Evolutionary conservation across 805 yeast species (phyloP).

Genomic region (Suhomyces pyralidae): DNA sequence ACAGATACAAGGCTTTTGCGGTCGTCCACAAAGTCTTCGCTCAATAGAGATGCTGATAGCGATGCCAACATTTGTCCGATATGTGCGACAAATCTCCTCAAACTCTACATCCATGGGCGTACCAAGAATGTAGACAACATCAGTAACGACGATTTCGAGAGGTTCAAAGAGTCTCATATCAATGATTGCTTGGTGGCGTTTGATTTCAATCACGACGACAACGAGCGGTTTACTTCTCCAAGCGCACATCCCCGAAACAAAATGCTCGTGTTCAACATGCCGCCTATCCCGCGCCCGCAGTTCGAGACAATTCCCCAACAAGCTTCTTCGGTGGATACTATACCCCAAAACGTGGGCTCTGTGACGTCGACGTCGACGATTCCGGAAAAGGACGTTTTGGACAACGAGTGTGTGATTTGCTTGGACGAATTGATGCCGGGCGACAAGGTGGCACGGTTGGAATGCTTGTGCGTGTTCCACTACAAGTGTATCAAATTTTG

Average conservation of each 20-base stretch:
- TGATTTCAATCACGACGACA: conserved; percentile 55
- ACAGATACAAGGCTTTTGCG: conserved; percentile 16
- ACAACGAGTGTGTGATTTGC: conserved; percentile 88
- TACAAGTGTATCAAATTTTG: conserved; percentile 87
- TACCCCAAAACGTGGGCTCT: conserved; percentile 15
- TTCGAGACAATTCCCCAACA: conserved; percentile 27
- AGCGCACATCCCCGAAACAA: conserved; percentile 50
- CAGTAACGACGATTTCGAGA: conserved; percentile 26
- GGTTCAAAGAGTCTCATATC: conserved; percentile 62
- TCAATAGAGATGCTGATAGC: conserved; percentile 19
- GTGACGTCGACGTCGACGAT: conserved; percentile 19
- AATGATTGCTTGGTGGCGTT: conserved; percentile 69
- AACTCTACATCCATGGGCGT: conserved; percentile 16
- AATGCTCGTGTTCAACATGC: conserved; percentile 76
- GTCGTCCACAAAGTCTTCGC: conserved; percentile 20
- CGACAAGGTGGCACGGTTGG: conserved; percentile 85
- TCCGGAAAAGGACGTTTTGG: conserved; percentile 31
- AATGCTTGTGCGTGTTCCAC: conserved; percentile 93
- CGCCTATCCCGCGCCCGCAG: conserved; percentile 44
- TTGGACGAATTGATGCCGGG: conserved; percentile 85
- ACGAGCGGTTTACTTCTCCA: conserved; percentile 42
- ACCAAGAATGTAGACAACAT: conserved; percentile 11
- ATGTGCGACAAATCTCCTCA: conserved; percentile 32
- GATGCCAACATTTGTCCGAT: conserved; percentile 42
- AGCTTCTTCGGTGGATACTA: conserved; percentile 18